Evolutionary conservation across 176 grass and related monocot species (phyloP).

Genomic region (Oryza brachyantha): DNA sequence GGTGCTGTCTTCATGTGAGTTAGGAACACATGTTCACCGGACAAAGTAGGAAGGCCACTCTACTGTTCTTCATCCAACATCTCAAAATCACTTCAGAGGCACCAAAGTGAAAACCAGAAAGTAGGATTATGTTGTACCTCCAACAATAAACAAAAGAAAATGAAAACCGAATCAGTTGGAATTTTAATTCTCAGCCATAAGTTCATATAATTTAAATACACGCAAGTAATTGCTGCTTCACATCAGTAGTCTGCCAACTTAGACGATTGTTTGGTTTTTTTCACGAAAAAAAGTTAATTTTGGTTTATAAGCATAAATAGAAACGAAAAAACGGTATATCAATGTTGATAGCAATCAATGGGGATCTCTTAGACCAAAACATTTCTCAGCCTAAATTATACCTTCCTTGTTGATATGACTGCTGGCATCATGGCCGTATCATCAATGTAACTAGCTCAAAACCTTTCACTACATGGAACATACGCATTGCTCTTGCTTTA

Average conservation of each 20-base stretch:
- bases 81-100: background rate
- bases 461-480: background rate
- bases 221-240: background rate
- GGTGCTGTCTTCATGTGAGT: background rate
- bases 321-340: no score
- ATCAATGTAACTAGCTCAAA: background rate
- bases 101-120: background rate
- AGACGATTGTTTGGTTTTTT: no score
- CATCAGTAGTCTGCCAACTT: background rate
- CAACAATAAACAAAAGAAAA: background rate
- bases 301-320: no score
- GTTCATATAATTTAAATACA: background rate
- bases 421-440: background rate
- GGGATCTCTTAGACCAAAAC: background rate
- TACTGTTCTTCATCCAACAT: background rate
- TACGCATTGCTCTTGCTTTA: conserved; percentile 4
- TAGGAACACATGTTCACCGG: background rate
- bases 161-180: background rate
- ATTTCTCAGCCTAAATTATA: background rate
- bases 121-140: background rate
- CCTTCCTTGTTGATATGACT: background rate
- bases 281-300: no score
- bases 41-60: no score
- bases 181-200: background rate
- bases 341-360: no score